Evolutionary conservation across 441 rosid genomes (phyloP).

Genomic region (Cnidoscolus chayamansa): DNA sequence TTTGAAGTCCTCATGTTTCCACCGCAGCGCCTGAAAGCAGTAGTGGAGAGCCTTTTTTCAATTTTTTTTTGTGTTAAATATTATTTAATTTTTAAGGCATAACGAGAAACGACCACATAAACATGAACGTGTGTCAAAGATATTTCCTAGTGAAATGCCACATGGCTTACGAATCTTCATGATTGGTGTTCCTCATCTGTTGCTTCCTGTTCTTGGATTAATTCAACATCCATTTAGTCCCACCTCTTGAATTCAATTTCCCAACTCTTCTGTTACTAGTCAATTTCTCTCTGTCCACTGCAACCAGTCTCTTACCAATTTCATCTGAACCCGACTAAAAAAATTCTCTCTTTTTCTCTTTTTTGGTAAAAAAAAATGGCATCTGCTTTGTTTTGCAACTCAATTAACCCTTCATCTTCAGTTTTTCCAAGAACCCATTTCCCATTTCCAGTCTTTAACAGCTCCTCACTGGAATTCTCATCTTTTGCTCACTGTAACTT

Average conservation of each 20-base stretch:
- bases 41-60: too few relatives aligned
- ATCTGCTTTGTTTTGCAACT: conserved; percentile 48
- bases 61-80: too few relatives aligned
- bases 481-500: conserved; percentile 28
- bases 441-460: conserved; percentile 35
- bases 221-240: conserved; percentile 4
- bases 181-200: conserved; percentile 26
- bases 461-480: conserved; percentile 39
- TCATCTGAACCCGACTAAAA: background rate
- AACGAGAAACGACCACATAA: conserved; percentile 19
- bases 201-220: conserved; percentile 20
- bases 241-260: background rate
- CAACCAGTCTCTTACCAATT: background rate
- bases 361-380: conserved; percentile 37
- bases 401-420: conserved; percentile 46
- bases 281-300: background rate
- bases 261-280: background rate
- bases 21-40: too few relatives aligned
- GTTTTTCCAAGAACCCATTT: conserved; percentile 49
- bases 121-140: conserved; percentile 20
- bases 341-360: background rate
- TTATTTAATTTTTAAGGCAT: background rate
- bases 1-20: too few relatives aligned
- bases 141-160: conserved; percentile 34
- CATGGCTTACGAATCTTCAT: conserved; percentile 33